Percentiles rank a stretch among this genome's conserved stretches.
Evolutionary conservation across 2,329 filamentous ascomycete genomes (phyloP).

Genomic region (Ophiostoma perfectum): DNA sequence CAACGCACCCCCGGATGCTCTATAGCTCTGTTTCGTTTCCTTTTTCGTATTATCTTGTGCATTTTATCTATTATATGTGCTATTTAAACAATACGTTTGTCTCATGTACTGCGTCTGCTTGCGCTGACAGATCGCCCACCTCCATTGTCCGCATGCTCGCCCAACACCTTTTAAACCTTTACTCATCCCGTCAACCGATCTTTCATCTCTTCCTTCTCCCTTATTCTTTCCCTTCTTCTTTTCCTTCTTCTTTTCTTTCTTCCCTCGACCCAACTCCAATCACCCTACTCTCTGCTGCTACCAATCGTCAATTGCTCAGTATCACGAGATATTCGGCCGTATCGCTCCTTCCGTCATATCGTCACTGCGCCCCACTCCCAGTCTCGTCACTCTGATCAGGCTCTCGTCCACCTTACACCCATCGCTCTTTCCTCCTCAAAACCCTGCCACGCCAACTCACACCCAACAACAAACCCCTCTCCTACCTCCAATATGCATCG

Average conservation of each 20-base stretch:
- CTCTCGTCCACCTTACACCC: not conserved
- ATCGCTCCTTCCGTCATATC: slow-evolving; percentile 14
- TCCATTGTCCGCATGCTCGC: slow-evolving; percentile 6
- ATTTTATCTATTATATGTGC: not conserved
- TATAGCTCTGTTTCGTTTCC: not conserved
- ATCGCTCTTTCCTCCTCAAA: slow-evolving; percentile 11
- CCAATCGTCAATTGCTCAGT: not conserved
- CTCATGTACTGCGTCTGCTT: slow-evolving; percentile 8
- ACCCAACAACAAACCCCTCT: not conserved
- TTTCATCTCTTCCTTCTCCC: not conserved
- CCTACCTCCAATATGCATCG: slow-evolving; percentile 71
- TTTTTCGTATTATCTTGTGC: not conserved
- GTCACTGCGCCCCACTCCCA: not conserved
- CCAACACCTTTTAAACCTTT: not conserved
- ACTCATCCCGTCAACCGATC: slow-evolving; percentile 12
- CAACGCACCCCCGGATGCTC: not conserved
- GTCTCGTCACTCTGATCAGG: slow-evolving; percentile 3
- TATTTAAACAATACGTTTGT: not conserved
- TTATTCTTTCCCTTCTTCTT: not conserved
- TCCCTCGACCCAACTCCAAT: not conserved
- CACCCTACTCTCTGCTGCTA: not conserved
- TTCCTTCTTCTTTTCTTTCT: not conserved
- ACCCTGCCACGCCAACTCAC: not conserved
- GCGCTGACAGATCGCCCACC: slow-evolving; percentile 20
- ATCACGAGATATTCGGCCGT: not conserved